Conservation (phyloP, 2,329 filamentous ascomycete genomes). For the Hypoxylon sp. region DNA sequence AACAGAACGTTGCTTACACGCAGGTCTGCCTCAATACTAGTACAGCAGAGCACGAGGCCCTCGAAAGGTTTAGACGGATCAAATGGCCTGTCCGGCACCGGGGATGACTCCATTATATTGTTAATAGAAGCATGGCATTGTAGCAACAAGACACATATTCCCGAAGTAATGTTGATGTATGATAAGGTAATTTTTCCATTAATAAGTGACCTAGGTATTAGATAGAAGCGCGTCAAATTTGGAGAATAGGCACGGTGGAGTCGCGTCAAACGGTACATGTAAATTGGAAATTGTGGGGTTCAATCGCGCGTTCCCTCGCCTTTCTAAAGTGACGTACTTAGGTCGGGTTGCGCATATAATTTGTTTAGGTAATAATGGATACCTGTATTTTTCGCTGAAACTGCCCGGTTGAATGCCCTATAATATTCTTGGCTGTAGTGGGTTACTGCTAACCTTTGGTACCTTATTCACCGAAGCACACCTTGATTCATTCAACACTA, state of each 20-base stretch:
- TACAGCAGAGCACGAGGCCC: constrained; percentile 88
- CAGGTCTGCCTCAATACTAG: constrained; percentile 83
- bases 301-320: background rate
- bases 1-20: constrained; percentile 70
- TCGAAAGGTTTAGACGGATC: constrained; percentile 76
- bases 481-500: background rate
- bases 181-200: constrained; percentile 2
- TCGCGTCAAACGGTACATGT: constrained; percentile 29
- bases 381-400: no score
- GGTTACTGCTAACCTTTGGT: background rate
- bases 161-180: background rate
- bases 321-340: constrained; percentile 7
- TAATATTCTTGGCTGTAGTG: background rate
- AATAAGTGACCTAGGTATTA: background rate
- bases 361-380: background rate
- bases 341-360: background rate
- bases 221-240: constrained; percentile 35
- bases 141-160: constrained; percentile 15
- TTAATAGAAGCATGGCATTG: constrained; percentile 38
- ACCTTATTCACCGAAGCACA: background rate
- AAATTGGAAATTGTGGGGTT: constrained; percentile 6
- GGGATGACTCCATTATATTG: constrained; percentile 49
- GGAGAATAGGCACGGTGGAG: constrained; percentile 5
- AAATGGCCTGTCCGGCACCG: constrained; percentile 52
- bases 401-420: background rate